Evolutionary conservation across 352 stramenopile genomes (phyloP), one percentile per base, ranked within the genome.

Genomic region (Blastocystis hominis): DNA sequence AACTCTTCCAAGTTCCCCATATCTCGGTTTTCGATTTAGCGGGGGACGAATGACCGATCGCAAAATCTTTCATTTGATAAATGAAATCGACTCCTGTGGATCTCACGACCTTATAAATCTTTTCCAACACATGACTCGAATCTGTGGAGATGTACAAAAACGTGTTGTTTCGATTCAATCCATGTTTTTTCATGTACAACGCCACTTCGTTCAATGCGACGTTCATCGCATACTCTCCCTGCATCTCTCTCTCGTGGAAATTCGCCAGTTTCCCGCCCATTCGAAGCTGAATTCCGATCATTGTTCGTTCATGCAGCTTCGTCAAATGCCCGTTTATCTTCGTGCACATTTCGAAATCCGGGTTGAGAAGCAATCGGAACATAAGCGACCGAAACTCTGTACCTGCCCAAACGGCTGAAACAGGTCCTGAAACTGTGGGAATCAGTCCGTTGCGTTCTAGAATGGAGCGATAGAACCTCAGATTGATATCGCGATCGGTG

Each of bases 231-330:
- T n/a, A n/a, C n/a, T n/a, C n/a, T n/a, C n/a, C n/a, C n/a, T n/a
- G n/a, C 68, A 78, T 78, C 47, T 62, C 1, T 46, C 36, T 9
- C 40, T 78, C 68, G 20, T 62, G 42, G 47, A 44, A 78, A n/a
- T 78, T 78, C 1, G 68, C 68, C n/a, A 10, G 38, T 55, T 78
- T 40, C 20, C 68, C 68, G 46, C 68, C 68, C 36, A 78, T 15
- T 55, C 68, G 68, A 0, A 78, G 40, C 68, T 78, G 68, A 1
- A 78, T 24, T n/a, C 68, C 68, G 13, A 78, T 78, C n/a, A 55
- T 17, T 13, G 68, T 56, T 15, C 46, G 24, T n/a, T 56, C 38
- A 7, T 36, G 40, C 68, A 78, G 34, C 24, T n/a, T 36, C 0
- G 2, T 1, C 17, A 78, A 10, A 13, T 78, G 42, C 10, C 15